Evolutionary conservation across 805 yeast genomes (phyloP).

Genomic region (Debaryomyces tyrocola): DNA sequence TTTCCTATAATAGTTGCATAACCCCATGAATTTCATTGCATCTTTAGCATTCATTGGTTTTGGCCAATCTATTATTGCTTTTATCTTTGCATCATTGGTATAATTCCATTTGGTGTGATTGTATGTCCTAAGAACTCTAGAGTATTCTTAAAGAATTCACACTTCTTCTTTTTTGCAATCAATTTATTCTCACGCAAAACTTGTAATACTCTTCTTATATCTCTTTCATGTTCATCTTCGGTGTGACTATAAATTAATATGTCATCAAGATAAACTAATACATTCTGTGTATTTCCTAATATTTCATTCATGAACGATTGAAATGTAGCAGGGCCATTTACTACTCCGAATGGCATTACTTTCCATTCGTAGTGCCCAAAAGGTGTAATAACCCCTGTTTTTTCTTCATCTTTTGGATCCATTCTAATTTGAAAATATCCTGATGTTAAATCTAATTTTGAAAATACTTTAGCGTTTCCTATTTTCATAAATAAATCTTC

Average conservation of each 20-base stretch:
- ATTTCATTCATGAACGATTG: conserved; percentile 9
- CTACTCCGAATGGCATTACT: conserved; percentile 12
- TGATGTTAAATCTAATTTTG: too few relatives aligned
- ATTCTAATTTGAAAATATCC: too few relatives aligned
- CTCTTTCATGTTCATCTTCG: neutral
- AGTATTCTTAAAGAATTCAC: neutral
- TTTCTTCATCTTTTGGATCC: too few relatives aligned
- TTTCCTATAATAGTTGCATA: too few relatives aligned
- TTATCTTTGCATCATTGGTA: neutral
- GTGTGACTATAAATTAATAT: neutral
- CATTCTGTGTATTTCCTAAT: neutral
- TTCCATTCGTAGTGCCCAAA: too few relatives aligned
- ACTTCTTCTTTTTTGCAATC: neutral
- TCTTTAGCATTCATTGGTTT: too few relatives aligned
- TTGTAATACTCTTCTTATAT: neutral
- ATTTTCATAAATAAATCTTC: conserved; percentile 9
- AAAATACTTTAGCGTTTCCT: neutral
- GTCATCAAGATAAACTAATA: neutral
- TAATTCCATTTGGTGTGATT: neutral
- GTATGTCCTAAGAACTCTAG: neutral
- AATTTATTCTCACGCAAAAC: neutral
- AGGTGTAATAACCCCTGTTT: too few relatives aligned
- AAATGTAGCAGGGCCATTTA: conserved; percentile 23
- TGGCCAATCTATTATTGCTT: too few relatives aligned
- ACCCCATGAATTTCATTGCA: too few relatives aligned